A percentile compares a stretch with the other conserved stretches of the same genome.
Conservation (phyloP, 352 stramenopile genomes). For the Globisporangium irregulare region DNA sequence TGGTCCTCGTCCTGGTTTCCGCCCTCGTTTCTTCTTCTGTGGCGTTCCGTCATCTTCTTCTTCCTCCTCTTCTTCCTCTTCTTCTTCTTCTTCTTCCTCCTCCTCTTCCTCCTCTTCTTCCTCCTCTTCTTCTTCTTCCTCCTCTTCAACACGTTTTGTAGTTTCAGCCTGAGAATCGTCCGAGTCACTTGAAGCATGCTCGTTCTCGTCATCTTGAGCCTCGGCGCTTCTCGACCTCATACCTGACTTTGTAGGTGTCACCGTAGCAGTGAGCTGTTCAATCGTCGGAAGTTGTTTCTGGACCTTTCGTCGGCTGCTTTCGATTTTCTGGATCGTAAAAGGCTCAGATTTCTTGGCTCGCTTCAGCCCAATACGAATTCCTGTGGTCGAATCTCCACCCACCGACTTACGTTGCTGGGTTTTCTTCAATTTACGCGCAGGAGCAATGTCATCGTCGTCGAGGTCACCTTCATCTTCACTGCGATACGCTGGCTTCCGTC, state of each 20-base stretch:
- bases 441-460: conserved; percentile 34
- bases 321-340: conserved; percentile 40
- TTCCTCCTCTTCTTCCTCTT: conserved; percentile 28
- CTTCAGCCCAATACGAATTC: conserved; percentile 45
- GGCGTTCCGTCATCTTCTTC: conserved; percentile 25
- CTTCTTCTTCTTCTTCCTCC: conserved; percentile 37
- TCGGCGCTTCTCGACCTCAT: background rate
- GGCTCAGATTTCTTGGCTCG: conserved; percentile 15
- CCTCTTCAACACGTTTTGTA: conserved; percentile 25
- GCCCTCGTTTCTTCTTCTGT: conserved; percentile 22
- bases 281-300: conserved; percentile 40
- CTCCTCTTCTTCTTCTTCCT: conserved; percentile 33
- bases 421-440: conserved; percentile 38
- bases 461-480: conserved; percentile 53
- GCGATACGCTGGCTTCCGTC: conserved; percentile 34
- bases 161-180: conserved; percentile 31
- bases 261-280: conserved; percentile 10
- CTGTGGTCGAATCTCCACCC: conserved; percentile 16
- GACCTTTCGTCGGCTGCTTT: conserved; percentile 35
- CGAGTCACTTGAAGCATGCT: conserved; percentile 30
- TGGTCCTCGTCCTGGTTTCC: background rate
- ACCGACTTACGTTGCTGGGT: conserved; percentile 11
- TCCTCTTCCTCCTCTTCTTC: conserved; percentile 53
- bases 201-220: conserved; percentile 27
- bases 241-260: conserved; percentile 16